Evolutionary conservation across 2,329 filamentous ascomycete genomes (phyloP).

Genomic region (Calonectria naviculata): DNA sequence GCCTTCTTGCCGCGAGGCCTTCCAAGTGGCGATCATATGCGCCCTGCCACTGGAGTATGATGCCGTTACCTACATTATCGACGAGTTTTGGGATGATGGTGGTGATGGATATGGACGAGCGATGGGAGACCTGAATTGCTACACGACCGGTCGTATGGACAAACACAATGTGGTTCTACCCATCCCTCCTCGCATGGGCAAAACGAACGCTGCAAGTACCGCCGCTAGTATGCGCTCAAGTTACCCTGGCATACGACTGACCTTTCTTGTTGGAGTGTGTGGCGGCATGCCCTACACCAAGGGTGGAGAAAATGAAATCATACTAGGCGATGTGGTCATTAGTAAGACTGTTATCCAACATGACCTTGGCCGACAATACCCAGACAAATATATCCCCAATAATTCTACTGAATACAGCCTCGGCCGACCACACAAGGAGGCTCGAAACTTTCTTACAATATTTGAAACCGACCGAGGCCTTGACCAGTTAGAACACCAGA

Average conservation of each 20-base stretch:
- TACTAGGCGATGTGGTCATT: constrained; percentile 47
- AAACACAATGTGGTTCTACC: constrained; percentile 42
- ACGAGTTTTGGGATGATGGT: neutral
- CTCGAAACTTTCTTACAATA: constrained; percentile 39
- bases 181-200: constrained; percentile 41
- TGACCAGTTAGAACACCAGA: neutral
- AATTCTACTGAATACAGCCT: constrained; percentile 38
- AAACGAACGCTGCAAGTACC: constrained; percentile 37
- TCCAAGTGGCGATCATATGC: constrained; percentile 22
- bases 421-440: constrained; percentile 31
- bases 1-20: too few relatives aligned
- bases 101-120: neutral
- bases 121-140: constrained; percentile 25
- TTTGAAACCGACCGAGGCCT: constrained; percentile 28
- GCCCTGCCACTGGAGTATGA: neutral
- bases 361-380: constrained; percentile 41
- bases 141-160: constrained; percentile 39
- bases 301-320: constrained; percentile 33
- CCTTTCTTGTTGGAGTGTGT: constrained; percentile 52
- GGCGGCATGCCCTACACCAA: constrained; percentile 45
- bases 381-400: constrained; percentile 38
- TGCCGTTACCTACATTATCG: neutral
- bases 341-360: constrained; percentile 43
- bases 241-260: constrained; percentile 45
- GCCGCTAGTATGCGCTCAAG: constrained; percentile 44